These are phyloP conservation scores for Globisporangium nagaii DNA, from an alignment of 352 stramenopile genomes.

Conservation along the genomic window DNA sequence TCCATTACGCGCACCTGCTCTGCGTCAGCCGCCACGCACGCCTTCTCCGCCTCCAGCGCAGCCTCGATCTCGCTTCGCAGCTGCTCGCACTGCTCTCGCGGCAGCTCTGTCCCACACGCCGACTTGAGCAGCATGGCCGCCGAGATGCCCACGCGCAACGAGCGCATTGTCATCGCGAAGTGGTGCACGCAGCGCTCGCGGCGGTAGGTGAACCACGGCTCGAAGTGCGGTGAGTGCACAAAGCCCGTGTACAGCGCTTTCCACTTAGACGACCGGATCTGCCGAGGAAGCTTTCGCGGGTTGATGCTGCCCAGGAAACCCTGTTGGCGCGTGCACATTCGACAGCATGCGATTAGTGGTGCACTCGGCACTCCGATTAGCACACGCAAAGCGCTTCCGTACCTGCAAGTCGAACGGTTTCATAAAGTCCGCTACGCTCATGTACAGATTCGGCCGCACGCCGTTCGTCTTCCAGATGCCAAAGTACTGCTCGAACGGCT, in stretches of 20 bases:
- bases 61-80: constrained; percentile 44
- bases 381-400: no score
- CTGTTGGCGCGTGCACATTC: constrained; percentile 11
- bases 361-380: neutral
- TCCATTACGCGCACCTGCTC: constrained; percentile 43
- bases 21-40: constrained; percentile 24
- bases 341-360: neutral
- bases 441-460: constrained; percentile 60
- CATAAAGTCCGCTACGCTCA: constrained; percentile 61
- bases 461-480: constrained; percentile 68
- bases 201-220: constrained; percentile 71
- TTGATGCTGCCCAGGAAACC: constrained; percentile 58
- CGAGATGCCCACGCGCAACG: constrained; percentile 43
- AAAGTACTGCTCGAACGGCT: constrained; percentile 86
- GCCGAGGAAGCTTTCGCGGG: constrained; percentile 37
- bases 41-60: constrained; percentile 31
- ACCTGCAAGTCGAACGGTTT: constrained; percentile 66
- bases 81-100: constrained; percentile 35
- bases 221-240: constrained; percentile 63
- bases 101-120: constrained; percentile 36
- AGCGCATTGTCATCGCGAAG: constrained; percentile 53
- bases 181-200: constrained; percentile 62
- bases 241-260: constrained; percentile 68
- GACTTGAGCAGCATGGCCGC: constrained; percentile 27
- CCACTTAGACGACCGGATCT: constrained; percentile 68